A percentile compares a stretch with the other conserved stretches of the same genome.
Evolutionary conservation across 805 yeast genomes (phyloP).

Genomic region (Naumovozyma dairenensis): DNA sequence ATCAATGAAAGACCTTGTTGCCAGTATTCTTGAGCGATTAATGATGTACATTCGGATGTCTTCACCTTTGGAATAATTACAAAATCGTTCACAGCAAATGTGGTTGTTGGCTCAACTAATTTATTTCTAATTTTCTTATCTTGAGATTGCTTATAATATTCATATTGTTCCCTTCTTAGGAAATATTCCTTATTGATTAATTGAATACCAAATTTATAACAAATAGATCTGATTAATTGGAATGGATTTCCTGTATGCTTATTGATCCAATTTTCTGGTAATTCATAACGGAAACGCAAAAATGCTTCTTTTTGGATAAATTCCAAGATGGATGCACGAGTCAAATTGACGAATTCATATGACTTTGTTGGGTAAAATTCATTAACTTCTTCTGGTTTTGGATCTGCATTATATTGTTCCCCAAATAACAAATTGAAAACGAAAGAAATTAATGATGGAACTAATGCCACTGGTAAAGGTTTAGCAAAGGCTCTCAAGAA

Average conservation of each 20-base stretch:
- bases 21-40: slow-evolving; percentile 66
- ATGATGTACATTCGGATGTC: slow-evolving; percentile 55
- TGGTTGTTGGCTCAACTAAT: slow-evolving; percentile 28
- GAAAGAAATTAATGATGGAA: slow-evolving; percentile 55
- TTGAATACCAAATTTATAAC: slow-evolving; percentile 78
- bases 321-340: slow-evolving; percentile 36
- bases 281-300: slow-evolving; percentile 51
- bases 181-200: slow-evolving; percentile 42
- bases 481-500: slow-evolving; percentile 43
- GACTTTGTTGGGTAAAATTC: slow-evolving; percentile 35
- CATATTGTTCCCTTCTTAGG: slow-evolving; percentile 34
- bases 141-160: slow-evolving; percentile 21
- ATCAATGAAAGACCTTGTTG: slow-evolving; percentile 41
- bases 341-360: slow-evolving; percentile 36
- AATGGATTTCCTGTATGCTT: slow-evolving; percentile 32
- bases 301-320: slow-evolving; percentile 44
- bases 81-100: slow-evolving; percentile 53
- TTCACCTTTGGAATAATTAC: slow-evolving; percentile 69
- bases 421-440: slow-evolving; percentile 67
- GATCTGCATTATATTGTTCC: slow-evolving; percentile 31
- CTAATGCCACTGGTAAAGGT: slow-evolving; percentile 42
- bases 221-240: slow-evolving; percentile 54
- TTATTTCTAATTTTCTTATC: slow-evolving; percentile 32
- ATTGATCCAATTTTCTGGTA: slow-evolving; percentile 42
- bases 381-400: slow-evolving; percentile 36